A percentile compares a stretch with the other conserved stretches of the same genome.
These are phyloP conservation scores for Yarrowia sp. DNA, from an alignment of 805 yeast species.

Conservation along the genomic window DNA sequence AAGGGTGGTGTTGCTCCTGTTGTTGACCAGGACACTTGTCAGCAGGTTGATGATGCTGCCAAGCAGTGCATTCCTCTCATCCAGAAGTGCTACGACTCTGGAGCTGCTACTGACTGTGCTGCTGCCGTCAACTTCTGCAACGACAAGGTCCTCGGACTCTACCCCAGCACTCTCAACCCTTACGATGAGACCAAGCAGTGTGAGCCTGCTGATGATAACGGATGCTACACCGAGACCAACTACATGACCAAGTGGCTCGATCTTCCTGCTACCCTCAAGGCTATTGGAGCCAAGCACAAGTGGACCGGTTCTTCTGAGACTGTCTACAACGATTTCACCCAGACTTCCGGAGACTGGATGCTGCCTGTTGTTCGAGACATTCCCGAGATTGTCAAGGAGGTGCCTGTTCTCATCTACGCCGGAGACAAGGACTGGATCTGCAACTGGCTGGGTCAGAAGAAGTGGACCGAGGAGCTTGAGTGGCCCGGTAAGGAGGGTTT, in stretches of 20 bases:
- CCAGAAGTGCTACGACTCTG: slow-evolving; percentile 67
- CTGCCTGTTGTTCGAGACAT: slow-evolving; percentile 79
- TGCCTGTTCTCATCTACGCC: slow-evolving; percentile 87
- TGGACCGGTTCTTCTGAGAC: slow-evolving; percentile 45
- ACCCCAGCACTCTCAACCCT: slow-evolving; percentile 9
- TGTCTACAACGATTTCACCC: slow-evolving; percentile 74
- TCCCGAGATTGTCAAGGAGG: slow-evolving; percentile 61
- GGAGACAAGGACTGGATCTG: slow-evolving; percentile 97
- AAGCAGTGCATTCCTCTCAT: slow-evolving; percentile 48
- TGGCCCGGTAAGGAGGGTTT: slow-evolving; percentile 61
- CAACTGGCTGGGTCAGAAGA: slow-evolving; percentile 93
- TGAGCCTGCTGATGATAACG: slow-evolving; percentile 6
- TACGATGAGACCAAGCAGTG: slow-evolving; percentile 23
- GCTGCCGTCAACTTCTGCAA: slow-evolving; percentile 80
- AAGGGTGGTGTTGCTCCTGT: slow-evolving; percentile 64
- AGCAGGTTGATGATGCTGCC: slow-evolving; percentile 31
- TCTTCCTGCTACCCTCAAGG: slow-evolving; percentile 63
- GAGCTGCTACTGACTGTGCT: slow-evolving; percentile 73
- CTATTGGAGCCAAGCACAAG: slow-evolving; percentile 87
- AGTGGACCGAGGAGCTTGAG: slow-evolving; percentile 74
- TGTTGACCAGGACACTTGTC: slow-evolving; percentile 74
- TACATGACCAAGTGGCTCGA: slow-evolving; percentile 76
- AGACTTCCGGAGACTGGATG: slow-evolving; percentile 88
- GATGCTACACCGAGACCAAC: slow-evolving; percentile 70
- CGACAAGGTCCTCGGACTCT: not conserved